These are phyloP conservation scores for Penicillium oxalicum DNA, from an alignment of 2,329 filamentous ascomycete genomes.

Conservation along the genomic window DNA sequence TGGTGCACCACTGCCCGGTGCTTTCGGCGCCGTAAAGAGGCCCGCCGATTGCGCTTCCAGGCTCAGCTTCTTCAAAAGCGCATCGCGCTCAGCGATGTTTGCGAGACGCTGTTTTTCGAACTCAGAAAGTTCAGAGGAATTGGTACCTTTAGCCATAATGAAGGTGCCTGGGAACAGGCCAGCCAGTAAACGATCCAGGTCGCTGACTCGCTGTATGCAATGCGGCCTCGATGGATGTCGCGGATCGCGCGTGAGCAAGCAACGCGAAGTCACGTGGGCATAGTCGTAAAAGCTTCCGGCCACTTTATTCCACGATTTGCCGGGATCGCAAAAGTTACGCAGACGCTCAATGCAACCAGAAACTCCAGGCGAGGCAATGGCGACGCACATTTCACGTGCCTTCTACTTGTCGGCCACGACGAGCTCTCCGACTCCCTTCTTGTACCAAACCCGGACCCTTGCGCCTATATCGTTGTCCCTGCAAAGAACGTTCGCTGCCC, in stretches of 20 bases:
- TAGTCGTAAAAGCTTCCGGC: slow-evolving; percentile 4
- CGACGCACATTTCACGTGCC: slow-evolving; percentile 26
- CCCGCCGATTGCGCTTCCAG: slow-evolving; percentile 62
- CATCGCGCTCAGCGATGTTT: slow-evolving; percentile 82
- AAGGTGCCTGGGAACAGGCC: too few species aligned
- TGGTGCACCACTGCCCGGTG: slow-evolving; percentile 40
- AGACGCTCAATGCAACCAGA: background rate
- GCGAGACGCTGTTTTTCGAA: slow-evolving; percentile 81
- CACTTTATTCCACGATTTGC: background rate
- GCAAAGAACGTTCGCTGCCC: slow-evolving; percentile 7
- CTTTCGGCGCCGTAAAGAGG: slow-evolving; percentile 53
- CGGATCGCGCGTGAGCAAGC: slow-evolving; percentile 5
- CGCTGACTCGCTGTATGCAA: too few species aligned
- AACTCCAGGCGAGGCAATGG: slow-evolving; percentile 19
- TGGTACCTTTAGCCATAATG: slow-evolving; percentile 23
- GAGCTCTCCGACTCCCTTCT: slow-evolving; percentile 54
- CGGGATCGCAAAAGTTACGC: background rate
- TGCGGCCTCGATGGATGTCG: background rate
- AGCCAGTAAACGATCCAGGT: too few species aligned
- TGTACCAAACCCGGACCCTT: slow-evolving; percentile 67
- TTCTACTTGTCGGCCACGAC: slow-evolving; percentile 23
- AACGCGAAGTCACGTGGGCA: slow-evolving; percentile 18
- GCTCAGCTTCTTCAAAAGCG: slow-evolving; percentile 70
- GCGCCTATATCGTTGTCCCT: slow-evolving; percentile 8
- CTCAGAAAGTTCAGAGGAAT: slow-evolving; percentile 58